Base-by-base conservation (phyloP, 2,329 filamentous ascomycete species). In the Rutstroemia sp. region DNA sequence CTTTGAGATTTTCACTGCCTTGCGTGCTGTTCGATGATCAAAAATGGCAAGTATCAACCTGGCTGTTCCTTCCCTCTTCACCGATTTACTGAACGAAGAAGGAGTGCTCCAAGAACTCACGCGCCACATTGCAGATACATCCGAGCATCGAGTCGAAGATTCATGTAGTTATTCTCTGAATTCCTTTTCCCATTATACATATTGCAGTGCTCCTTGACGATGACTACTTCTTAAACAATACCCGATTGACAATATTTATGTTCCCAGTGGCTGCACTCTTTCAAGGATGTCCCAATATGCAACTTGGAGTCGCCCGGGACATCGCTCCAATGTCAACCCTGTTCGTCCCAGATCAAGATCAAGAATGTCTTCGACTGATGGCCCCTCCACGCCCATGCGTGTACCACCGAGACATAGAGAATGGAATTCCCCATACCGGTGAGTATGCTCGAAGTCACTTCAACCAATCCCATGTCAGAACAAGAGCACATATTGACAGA, bases 271-370 rank as follows among this genome's bases (percentile, higher is more conserved):
- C 21, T 16, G 25, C 12, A 16, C 9, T 4, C 2, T 39, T 6
- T 3, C 16, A 25, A 30, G 8, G 14, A 56, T 56, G 53, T 51
- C 54, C 9, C 38, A 56, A 46, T 42, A 52, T 56, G 54, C 23
- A 39, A 46, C 49, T 16, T 48, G 34, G 41, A 23, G 48, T n/a
- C 54, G 39, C 34, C 21, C 30, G 10, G 23, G 17, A 21, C 37
- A 41, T 53, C 34, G 54, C 9, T 17, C 25, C 10, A 27, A 14
- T 51, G 10, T 4, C n/a, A 25, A 45, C 30, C 6, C 23, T 25
- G 16, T 19, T 12, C 7, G 9, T 42, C 19, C 7, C 6, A 44
- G 27, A 51, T 45, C 47, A 14, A 51, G 39, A 56, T 56, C 53
- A 12, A 56, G 17, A 14, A 16, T 14, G 50, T 45, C 39, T 51